Percentiles rank a stretch among this genome's conserved stretches.
Conservation (phyloP, 257 asterid genomes). For the Jacaranda copaia region DNA sequence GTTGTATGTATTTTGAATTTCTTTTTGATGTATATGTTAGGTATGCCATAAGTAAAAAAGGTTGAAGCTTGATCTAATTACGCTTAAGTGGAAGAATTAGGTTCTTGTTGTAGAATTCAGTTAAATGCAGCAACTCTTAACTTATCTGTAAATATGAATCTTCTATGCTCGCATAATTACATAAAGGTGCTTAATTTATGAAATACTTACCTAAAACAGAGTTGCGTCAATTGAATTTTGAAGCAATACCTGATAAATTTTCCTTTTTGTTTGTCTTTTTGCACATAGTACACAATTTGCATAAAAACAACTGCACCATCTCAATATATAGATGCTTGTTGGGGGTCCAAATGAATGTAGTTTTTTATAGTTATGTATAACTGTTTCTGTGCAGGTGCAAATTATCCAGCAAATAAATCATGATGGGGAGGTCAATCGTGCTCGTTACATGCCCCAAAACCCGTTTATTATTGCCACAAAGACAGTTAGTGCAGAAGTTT, state of each 20-base stretch:
- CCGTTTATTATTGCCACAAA: constrained; percentile 76
- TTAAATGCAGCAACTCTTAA: neutral
- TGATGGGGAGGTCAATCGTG: constrained; percentile 88
- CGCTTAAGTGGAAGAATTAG: neutral
- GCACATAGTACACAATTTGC: neutral
- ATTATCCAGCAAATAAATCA: constrained; percentile 87
- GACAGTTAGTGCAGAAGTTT: constrained; percentile 83
- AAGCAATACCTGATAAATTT: neutral
- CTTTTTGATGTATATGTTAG: neutral
- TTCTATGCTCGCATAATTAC: neutral
- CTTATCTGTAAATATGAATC: neutral
- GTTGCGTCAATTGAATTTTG: neutral
- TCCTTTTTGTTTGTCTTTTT: neutral
- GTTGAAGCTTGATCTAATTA: neutral
- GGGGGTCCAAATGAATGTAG: neutral
- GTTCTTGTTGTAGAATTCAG: neutral
- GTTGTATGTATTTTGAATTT: neutral
- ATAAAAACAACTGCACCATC: neutral
- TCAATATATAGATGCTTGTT: neutral
- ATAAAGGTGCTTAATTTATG: neutral
- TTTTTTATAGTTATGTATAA: constrained; percentile 8
- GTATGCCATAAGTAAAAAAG: neutral
- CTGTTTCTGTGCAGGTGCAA: constrained; percentile 66
- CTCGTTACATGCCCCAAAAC: constrained; percentile 86
- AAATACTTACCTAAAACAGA: neutral